Evolutionary conservation across 768 basidiomycete species (phyloP).

Genomic region (Dioszegia aurantiaca): DNA sequence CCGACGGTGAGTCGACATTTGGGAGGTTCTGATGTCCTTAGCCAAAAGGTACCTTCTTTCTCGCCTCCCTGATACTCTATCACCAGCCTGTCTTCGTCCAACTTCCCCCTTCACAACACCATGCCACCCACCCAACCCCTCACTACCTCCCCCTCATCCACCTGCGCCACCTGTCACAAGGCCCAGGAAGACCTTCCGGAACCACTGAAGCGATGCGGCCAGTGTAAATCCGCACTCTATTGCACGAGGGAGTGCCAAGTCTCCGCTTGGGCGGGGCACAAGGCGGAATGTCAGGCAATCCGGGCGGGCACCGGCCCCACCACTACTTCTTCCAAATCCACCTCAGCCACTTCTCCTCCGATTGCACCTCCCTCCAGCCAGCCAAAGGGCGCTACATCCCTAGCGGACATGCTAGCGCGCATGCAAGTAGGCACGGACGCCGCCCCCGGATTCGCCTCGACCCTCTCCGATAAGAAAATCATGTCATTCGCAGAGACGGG

Average conservation of each 20-base stretch:
- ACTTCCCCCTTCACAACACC: neutral
- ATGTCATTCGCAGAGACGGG: neutral
- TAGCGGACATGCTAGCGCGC: too few relatives aligned
- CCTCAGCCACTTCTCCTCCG: too few relatives aligned
- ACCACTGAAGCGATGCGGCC: neutral
- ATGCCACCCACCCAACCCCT: neutral
- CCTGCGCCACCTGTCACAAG: neutral
- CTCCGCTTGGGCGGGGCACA: neutral
- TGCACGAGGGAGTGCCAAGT: neutral
- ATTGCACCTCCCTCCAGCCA: too few relatives aligned
- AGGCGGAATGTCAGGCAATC: neutral
- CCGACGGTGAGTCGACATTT: too few relatives aligned
- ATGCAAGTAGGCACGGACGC: too few relatives aligned
- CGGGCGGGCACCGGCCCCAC: neutral
- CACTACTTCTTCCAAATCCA: neutral
- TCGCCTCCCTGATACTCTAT: too few relatives aligned
- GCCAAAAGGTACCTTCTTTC: too few relatives aligned
- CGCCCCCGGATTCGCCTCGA: too few relatives aligned
- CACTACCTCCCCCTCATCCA: neutral
- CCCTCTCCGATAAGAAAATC: too few relatives aligned
- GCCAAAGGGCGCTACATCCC: too few relatives aligned
- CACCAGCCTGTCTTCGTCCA: too few relatives aligned
- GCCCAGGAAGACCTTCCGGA: neutral
- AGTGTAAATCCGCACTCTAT: neutral
- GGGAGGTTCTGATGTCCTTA: too few relatives aligned